These are phyloP conservation scores for Xylaria sp. DNA, from an alignment of 2,329 filamentous ascomycete species.

Conservation along the genomic window DNA sequence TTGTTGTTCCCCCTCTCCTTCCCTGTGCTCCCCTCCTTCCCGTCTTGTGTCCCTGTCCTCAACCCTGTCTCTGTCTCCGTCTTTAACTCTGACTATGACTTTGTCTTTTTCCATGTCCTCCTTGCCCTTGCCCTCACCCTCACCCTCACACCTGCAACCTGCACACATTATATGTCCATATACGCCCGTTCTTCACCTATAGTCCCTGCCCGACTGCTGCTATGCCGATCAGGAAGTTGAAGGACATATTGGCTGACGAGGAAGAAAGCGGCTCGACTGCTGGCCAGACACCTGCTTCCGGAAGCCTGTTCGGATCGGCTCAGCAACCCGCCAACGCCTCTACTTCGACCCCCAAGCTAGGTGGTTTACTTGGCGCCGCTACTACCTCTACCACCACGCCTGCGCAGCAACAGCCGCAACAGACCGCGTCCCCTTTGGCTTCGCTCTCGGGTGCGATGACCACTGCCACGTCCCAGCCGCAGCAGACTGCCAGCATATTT, in stretches of 20 bases:
- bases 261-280: slow-evolving; percentile 47
- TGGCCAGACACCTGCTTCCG: slow-evolving; percentile 50
- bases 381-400: slow-evolving; percentile 19
- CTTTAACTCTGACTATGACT: background rate
- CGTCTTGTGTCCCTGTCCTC: no score
- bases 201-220: background rate
- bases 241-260: slow-evolving; percentile 13
- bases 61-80: background rate
- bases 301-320: slow-evolving; percentile 48
- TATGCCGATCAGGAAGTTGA: slow-evolving; percentile 41
- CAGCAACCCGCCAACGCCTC: slow-evolving; percentile 36
- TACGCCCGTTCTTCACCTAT: background rate
- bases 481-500: slow-evolving; percentile 40
- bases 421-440: slow-evolving; percentile 50
- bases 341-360: slow-evolving; percentile 41
- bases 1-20: slow-evolving; percentile 2
- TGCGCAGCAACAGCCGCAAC: slow-evolving; percentile 36
- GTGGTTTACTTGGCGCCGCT: slow-evolving; percentile 50
- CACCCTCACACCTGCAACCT: background rate
- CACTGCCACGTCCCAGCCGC: slow-evolving; percentile 42
- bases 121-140: background rate
- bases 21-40: no score
- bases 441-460: slow-evolving; percentile 39
- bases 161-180: background rate
- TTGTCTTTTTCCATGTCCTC: background rate